Evolutionary conservation across 768 basidiomycete genomes (phyloP).

Genomic region (Naganishia onofrii): DNA sequence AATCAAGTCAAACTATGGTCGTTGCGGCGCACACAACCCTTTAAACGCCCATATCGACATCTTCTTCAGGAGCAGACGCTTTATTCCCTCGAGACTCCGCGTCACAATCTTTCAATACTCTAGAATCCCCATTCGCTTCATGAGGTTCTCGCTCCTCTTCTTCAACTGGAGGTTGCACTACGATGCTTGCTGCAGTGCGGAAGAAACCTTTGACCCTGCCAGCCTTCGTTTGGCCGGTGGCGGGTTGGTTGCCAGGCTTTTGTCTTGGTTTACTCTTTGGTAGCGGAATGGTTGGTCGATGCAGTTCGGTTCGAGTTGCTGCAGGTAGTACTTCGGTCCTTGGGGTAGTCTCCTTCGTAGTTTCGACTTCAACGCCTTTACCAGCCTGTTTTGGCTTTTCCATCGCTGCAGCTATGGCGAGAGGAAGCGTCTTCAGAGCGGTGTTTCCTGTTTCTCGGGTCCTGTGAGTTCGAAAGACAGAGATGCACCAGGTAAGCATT

Average conservation of each 20-base stretch:
- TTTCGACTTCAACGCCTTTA: too few species aligned
- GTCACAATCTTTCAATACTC: background rate
- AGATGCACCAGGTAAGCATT: background rate
- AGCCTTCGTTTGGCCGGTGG: background rate
- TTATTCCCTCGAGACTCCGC: background rate
- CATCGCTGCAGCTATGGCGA: background rate
- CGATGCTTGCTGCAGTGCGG: constrained; percentile 10
- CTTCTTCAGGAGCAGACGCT: constrained; percentile 18
- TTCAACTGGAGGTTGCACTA: background rate
- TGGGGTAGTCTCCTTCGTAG: background rate
- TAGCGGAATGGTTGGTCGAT: constrained; percentile 1
- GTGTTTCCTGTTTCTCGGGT: background rate
- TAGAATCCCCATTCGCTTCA: background rate
- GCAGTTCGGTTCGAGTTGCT: background rate
- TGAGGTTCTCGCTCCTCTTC: background rate
- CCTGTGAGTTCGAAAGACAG: background rate
- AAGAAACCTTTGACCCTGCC: background rate
- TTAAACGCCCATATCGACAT: constrained; percentile 18
- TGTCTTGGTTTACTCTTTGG: constrained; percentile 14
- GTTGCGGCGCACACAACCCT: too few species aligned
- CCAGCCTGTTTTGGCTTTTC: background rate
- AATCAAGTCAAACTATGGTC: too few species aligned
- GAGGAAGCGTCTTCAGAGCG: background rate
- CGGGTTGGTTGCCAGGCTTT: background rate
- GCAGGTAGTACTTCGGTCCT: background rate